Conservation (phyloP, 139 green algal species). For the Chlamydomonas sphaeroides region DNA sequence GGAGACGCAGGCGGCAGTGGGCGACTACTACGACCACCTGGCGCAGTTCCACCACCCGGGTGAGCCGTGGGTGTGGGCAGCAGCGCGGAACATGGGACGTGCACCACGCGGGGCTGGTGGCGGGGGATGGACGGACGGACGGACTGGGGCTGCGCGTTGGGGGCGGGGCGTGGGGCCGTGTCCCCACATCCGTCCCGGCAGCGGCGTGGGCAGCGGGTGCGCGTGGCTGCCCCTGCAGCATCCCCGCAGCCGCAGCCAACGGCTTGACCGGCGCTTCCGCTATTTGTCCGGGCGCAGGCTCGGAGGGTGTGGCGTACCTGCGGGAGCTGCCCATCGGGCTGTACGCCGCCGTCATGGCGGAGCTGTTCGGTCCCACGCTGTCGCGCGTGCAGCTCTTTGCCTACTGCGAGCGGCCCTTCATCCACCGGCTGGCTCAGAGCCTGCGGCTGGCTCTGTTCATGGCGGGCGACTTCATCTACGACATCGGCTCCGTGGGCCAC, state of each 20-base stretch:
- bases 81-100: not conserved
- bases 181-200: no score
- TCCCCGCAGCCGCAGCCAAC: no score
- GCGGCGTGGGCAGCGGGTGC: no score
- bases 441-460: slow-evolving; percentile 11
- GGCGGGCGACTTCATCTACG: slow-evolving; percentile 3
- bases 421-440: not conserved
- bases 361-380: not conserved
- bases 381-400: slow-evolving; percentile 13
- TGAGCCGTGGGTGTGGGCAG: not conserved
- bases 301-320: not conserved
- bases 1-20: not conserved
- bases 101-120: no score
- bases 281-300: not conserved
- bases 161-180: no score
- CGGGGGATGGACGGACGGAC: no score
- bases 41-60: not conserved
- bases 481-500: slow-evolving; percentile 1
- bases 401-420: slow-evolving; percentile 17
- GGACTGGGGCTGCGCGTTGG: no score
- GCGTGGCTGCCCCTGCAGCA: no score
- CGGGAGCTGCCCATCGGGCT: slow-evolving; percentile 6
- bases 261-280: no score
- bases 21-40: not conserved
- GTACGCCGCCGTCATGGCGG: not conserved